phyloP scores from a whole-genome alignment of 140 eudicot genomes.

The Stevia rebaudiana region DNA sequence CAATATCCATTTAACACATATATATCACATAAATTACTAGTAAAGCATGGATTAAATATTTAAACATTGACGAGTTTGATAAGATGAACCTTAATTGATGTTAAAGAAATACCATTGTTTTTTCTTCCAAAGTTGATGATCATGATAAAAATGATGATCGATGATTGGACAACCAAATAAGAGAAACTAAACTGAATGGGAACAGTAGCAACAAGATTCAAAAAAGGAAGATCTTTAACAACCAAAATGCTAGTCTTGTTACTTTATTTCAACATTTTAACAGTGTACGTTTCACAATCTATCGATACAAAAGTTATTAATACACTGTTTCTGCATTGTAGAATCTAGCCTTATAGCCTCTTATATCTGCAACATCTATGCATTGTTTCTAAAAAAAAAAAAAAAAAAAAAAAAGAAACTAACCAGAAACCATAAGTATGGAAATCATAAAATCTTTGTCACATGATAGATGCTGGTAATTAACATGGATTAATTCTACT shows the following conservation, averaged over 20 bases:
- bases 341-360: constrained; percentile 21
- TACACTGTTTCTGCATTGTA: constrained; percentile 9
- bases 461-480: too few relatives aligned
- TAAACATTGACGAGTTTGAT: too few relatives aligned
- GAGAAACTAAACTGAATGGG: constrained; percentile 14
- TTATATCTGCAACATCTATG: constrained; percentile 15
- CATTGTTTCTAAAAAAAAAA: constrained; percentile 9
- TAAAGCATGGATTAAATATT: too few relatives aligned
- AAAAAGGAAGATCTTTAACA: constrained; percentile 5
- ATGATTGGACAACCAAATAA: constrained; percentile 11
- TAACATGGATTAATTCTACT: too few relatives aligned
- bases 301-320: constrained; percentile 8
- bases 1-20: too few relatives aligned
- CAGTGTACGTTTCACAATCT: too few relatives aligned
- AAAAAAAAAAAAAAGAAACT: constrained; percentile 12
- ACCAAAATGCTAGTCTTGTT: constrained; percentile 15
- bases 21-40: too few relatives aligned
- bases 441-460: too few relatives aligned
- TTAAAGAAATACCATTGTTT: background rate
- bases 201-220: constrained; percentile 7
- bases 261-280: constrained; percentile 6
- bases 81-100: background rate
- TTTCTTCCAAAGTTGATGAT: background rate
- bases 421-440: too few relatives aligned
- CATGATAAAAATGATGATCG: constrained; percentile 10